phyloP scores from a whole-genome alignment of 345 rosid species.

The Eucalyptus tenuipes region DNA sequence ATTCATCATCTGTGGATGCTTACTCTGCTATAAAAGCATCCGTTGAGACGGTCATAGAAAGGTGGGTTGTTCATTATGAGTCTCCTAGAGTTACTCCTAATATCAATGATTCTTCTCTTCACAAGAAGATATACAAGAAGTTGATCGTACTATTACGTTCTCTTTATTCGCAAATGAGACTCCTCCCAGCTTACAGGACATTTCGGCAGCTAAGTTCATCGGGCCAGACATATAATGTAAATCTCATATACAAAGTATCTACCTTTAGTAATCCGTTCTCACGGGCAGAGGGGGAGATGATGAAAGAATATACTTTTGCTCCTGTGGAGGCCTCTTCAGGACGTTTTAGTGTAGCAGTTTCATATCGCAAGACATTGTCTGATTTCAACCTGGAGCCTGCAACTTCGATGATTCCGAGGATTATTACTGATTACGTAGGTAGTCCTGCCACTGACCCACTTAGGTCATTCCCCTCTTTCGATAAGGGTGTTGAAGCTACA shows the following conservation, averaged over 20 bases:
- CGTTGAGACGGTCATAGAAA: conserved; percentile 69
- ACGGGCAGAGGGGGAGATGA: conserved; percentile 37
- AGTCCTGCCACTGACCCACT: conserved; percentile 77
- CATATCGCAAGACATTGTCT: conserved; percentile 51
- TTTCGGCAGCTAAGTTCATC: conserved; percentile 60
- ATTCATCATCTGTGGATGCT: conserved; percentile 20
- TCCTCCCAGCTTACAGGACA: conserved; percentile 67
- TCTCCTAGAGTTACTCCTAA: conserved; percentile 31
- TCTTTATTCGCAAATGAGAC: conserved; percentile 63
- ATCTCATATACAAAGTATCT: conserved; percentile 72
- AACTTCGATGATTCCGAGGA: conserved; percentile 56
- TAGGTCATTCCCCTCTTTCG: conserved; percentile 65
- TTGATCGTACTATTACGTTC: conserved; percentile 59
- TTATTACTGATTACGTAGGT: conserved; percentile 76
- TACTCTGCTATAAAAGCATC: conserved; percentile 5
- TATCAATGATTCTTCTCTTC: conserved; percentile 30
- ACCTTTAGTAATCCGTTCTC: conserved; percentile 61
- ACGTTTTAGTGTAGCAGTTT: conserved; percentile 48
- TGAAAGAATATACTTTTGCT: conserved; percentile 52
- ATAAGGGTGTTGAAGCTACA: conserved; percentile 31
- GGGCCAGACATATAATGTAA: conserved; percentile 41
- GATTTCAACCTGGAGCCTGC: conserved; percentile 59
- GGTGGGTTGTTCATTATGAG: conserved; percentile 83
- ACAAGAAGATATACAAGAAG: conserved; percentile 77
- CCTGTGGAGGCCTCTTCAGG: conserved; percentile 81